phyloP scores from a whole-genome alignment of 2,329 filamentous ascomycete species.

The Drechmeria coniospora region DNA sequence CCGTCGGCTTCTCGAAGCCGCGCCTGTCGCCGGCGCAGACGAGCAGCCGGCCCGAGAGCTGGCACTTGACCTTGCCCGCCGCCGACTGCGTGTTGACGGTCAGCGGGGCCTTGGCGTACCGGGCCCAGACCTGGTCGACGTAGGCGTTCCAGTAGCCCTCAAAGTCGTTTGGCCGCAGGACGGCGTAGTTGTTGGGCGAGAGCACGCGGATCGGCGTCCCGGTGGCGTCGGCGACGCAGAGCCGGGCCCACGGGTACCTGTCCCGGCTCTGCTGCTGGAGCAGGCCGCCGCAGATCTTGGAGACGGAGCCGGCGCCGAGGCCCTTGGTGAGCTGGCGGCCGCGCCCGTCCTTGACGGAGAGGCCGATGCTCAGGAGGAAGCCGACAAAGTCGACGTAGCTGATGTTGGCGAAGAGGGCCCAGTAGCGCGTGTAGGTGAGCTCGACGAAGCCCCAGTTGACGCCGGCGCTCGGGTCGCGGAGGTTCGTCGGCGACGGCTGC shows the following conservation, averaged over 20 bases:
- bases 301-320: constrained; percentile 19
- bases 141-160: constrained; percentile 27
- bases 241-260: constrained; percentile 25
- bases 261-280: constrained; percentile 20
- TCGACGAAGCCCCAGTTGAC: constrained; percentile 36
- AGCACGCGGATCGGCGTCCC: constrained; percentile 27
- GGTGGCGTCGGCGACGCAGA: constrained; percentile 23
- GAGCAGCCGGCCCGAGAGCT: constrained; percentile 18
- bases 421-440: constrained; percentile 24
- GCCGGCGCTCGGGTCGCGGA: constrained; percentile 24
- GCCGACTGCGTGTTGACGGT: constrained; percentile 26
- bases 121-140: constrained; percentile 29
- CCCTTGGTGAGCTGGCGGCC: constrained; percentile 23
- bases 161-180: constrained; percentile 19
- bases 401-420: constrained; percentile 29
- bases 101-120: constrained; percentile 22
- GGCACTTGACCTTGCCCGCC: constrained; percentile 24
- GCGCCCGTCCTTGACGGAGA: constrained; percentile 20
- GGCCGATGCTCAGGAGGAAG: constrained; percentile 32
- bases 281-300: constrained; percentile 25
- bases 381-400: constrained; percentile 36
- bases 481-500: constrained; percentile 30
- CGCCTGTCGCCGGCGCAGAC: constrained; percentile 26
- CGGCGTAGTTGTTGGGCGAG: constrained; percentile 25
- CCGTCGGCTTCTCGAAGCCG: constrained; percentile 25